phyloP scores from a whole-genome alignment of 352 stramenopile genomes.

The Phytophthora crassamura region DNA sequence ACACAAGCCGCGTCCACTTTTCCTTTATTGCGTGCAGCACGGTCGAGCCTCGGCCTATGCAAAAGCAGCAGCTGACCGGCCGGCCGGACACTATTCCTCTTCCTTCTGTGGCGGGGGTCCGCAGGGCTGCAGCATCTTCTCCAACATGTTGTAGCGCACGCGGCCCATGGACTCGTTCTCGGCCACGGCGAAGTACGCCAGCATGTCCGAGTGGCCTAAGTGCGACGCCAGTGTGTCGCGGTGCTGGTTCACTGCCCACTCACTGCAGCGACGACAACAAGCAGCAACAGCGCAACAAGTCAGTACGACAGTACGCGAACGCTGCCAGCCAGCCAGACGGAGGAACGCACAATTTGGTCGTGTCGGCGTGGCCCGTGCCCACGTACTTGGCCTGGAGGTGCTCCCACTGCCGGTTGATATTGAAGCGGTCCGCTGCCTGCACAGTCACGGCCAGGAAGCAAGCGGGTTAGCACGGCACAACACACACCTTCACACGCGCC shows the following conservation, averaged over 20 bases:
- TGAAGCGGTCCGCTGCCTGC: slow-evolving; percentile 88
- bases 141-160: slow-evolving; percentile 65
- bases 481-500: neutral
- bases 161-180: slow-evolving; percentile 97
- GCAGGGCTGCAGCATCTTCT: slow-evolving; percentile 89
- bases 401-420: slow-evolving; percentile 94
- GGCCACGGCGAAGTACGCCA: slow-evolving; percentile 97
- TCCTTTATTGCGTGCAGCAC: slow-evolving; percentile 13
- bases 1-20: neutral
- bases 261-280: slow-evolving; percentile 51
- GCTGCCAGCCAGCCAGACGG: neutral
- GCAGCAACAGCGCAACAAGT: neutral
- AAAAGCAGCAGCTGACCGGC: neutral
- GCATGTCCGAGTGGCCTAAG: slow-evolving; percentile 97
- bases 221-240: slow-evolving; percentile 97
- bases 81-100: slow-evolving; percentile 54
- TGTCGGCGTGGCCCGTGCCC: slow-evolving; percentile 96
- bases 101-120: slow-evolving; percentile 76
- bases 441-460: slow-evolving; percentile 7
- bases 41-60: neutral
- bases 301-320: neutral
- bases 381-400: slow-evolving; percentile 96
- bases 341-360: slow-evolving; percentile 94
- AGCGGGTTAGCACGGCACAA: slow-evolving; percentile 7
- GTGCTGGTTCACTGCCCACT: slow-evolving; percentile 99